Conservation (phyloP, 495 filamentous ascomycete genomes). For the Margaritispora aquatica region DNA sequence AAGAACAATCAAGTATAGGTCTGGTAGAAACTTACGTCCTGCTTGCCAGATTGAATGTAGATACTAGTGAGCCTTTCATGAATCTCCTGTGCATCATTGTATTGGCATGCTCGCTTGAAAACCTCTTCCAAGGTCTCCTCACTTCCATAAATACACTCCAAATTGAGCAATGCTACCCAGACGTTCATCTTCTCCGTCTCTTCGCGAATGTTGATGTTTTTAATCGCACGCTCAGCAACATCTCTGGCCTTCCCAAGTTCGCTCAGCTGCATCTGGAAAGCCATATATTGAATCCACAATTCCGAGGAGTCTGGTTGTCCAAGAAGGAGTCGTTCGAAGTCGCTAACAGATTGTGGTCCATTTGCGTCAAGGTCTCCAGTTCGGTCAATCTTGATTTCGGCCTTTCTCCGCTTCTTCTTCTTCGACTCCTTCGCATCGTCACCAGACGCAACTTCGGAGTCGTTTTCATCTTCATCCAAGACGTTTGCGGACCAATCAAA, state of each 20-base stretch:
- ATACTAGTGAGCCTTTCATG: slow-evolving; percentile 87
- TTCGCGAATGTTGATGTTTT: slow-evolving; percentile 81
- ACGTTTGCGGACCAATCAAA: slow-evolving; percentile 82
- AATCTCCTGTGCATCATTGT: slow-evolving; percentile 86
- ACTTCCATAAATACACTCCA: slow-evolving; percentile 85
- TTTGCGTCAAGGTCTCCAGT: slow-evolving; percentile 83
- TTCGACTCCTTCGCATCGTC: slow-evolving; percentile 44
- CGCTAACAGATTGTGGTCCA: slow-evolving; percentile 83
- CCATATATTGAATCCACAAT: slow-evolving; percentile 94
- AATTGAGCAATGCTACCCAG: slow-evolving; percentile 89
- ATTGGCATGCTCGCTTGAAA: slow-evolving; percentile 89
- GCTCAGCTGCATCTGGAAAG: slow-evolving; percentile 87
- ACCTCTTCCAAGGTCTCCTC: slow-evolving; percentile 79
- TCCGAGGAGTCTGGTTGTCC: slow-evolving; percentile 84
- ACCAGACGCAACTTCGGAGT: slow-evolving; percentile 33
- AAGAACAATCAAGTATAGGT: slow-evolving; percentile 17
- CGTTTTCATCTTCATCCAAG: slow-evolving; percentile 40
- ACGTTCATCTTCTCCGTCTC: slow-evolving; percentile 88
- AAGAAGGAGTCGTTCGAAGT: slow-evolving; percentile 89
- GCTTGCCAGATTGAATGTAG: slow-evolving; percentile 85
- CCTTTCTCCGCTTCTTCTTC: slow-evolving; percentile 75
- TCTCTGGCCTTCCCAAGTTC: slow-evolving; percentile 80
- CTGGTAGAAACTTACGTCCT: slow-evolving; percentile 41
- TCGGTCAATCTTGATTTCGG: slow-evolving; percentile 76
- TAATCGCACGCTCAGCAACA: slow-evolving; percentile 81